These are phyloP conservation scores for Sherardia arvensis DNA, from an alignment of 257 asterid genomes.

Conservation along the genomic window DNA sequence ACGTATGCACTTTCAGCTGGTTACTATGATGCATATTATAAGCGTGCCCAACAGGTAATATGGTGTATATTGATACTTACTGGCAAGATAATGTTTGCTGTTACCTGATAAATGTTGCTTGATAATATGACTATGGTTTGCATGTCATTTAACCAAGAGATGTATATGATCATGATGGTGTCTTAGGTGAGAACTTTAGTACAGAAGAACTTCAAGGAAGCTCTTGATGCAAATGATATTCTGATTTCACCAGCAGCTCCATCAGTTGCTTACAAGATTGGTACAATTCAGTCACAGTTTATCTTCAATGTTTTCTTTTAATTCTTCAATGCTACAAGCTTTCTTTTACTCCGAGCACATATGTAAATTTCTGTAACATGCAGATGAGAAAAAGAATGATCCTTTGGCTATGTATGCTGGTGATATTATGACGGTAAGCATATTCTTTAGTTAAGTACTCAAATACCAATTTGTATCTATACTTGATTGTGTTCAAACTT, in stretches of 20 bases:
- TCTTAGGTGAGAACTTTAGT: constrained; percentile 83
- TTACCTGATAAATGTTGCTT: neutral
- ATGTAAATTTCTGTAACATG: constrained; percentile 14
- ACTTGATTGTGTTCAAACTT: neutral
- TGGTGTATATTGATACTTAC: neutral
- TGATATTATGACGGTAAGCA: constrained; percentile 93
- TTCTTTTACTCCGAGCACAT: constrained; percentile 3
- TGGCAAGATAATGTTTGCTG: neutral
- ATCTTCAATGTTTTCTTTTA: constrained; percentile 1
- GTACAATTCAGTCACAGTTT: constrained; percentile 26
- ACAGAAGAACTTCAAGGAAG: constrained; percentile 63
- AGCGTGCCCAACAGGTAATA: constrained; percentile 89
- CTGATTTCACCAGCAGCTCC: constrained; percentile 96
- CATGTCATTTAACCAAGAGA: constrained; percentile 4
- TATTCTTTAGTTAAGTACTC: neutral
- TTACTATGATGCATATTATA: constrained; percentile 95
- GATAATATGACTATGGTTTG: neutral
- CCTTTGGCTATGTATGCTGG: constrained; percentile 99
- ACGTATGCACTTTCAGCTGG: constrained; percentile 99
- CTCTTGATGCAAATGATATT: constrained; percentile 68
- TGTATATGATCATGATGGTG: constrained; percentile 10
- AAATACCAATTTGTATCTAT: neutral
- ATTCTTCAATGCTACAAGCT: neutral
- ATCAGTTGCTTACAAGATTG: constrained; percentile 81
- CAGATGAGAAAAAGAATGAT: constrained; percentile 98